Conservation (phyloP, 768 basidiomycete genomes). For the Nevesoporus exiguus region DNA sequence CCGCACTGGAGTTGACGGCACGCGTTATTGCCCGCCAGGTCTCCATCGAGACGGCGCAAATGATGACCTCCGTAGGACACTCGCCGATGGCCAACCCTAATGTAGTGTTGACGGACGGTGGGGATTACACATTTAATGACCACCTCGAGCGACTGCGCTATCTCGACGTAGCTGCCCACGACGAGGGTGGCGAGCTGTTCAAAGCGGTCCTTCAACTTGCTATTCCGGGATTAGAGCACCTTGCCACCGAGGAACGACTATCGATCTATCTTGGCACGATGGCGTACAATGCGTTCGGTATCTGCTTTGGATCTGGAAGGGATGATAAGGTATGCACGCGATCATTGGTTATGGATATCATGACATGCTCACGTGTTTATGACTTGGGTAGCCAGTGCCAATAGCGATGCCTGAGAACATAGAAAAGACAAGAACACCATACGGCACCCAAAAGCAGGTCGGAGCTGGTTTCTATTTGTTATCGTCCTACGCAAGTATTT, state of each 20-base stretch:
- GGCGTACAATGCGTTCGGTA: slow-evolving; percentile 74
- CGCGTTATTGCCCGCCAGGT: slow-evolving; percentile 74
- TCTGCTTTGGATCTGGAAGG: slow-evolving; percentile 62
- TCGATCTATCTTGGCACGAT: slow-evolving; percentile 63
- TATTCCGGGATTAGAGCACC: slow-evolving; percentile 69
- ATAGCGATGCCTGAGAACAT: slow-evolving; percentile 60
- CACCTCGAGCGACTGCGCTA: slow-evolving; percentile 75
- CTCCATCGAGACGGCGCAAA: slow-evolving; percentile 56
- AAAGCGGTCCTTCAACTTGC: slow-evolving; percentile 54
- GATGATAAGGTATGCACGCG: slow-evolving; percentile 57
- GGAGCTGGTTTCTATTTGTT: slow-evolving; percentile 74
- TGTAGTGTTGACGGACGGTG: slow-evolving; percentile 37
- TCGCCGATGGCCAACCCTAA: slow-evolving; percentile 11
- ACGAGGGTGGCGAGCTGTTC: slow-evolving; percentile 50
- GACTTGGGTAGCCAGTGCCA: slow-evolving; percentile 44
- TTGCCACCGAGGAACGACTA: slow-evolving; percentile 62
- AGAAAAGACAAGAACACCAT: slow-evolving; percentile 73
- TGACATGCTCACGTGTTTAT: slow-evolving; percentile 1
- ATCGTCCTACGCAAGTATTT: slow-evolving; percentile 60
- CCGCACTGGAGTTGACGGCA: slow-evolving; percentile 57
- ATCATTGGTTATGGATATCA: neutral
- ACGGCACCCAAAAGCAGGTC: slow-evolving; percentile 71
- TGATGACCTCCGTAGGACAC: slow-evolving; percentile 34
- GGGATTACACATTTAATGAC: slow-evolving; percentile 65
- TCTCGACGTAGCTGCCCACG: slow-evolving; percentile 48